Evolutionary conservation across 148 eudicot species (phyloP).

Genomic region (Rhododendron ovatum): DNA sequence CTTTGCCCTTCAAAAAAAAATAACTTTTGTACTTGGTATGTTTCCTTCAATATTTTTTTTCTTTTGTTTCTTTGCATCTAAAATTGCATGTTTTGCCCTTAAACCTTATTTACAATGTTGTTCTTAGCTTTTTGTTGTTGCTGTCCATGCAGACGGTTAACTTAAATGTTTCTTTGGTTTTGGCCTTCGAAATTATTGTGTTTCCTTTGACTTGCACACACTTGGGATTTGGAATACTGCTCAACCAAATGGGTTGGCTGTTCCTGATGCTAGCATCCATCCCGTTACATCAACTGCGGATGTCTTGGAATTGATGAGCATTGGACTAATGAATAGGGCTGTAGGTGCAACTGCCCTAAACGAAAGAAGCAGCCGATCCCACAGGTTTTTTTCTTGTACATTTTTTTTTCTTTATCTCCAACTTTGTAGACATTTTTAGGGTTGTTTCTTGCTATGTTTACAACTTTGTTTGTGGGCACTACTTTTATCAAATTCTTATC

Average conservation of each 20-base stretch:
- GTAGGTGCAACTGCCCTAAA: conserved; percentile 93
- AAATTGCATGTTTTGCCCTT: neutral
- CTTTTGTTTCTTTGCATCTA: neutral
- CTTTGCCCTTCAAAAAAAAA: too few relatives aligned
- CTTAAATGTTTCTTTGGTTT: neutral
- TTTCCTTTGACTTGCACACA: conserved; percentile 81
- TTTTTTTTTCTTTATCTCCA: conserved; percentile 3
- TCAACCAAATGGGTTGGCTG: conserved; percentile 95
- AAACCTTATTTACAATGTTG: neutral
- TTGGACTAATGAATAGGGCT: conserved; percentile 93
- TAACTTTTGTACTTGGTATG: neutral
- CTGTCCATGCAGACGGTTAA: neutral
- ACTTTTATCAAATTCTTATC: conserved; percentile 9
- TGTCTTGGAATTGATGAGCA: conserved; percentile 82
- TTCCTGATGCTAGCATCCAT: conserved; percentile 97
- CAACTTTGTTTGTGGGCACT: neutral
- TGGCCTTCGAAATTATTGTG: neutral
- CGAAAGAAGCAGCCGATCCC: conserved; percentile 98
- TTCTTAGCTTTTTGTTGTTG: neutral
- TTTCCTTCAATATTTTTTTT: neutral
- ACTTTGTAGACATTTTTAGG: neutral
- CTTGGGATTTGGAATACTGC: conserved; percentile 91
- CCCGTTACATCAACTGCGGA: conserved; percentile 80
- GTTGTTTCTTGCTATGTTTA: neutral
- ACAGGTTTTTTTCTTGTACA: conserved; percentile 48